These are phyloP conservation scores for Heritiera fomes DNA, from an alignment of 345 rosid species.

Conservation along the genomic window DNA sequence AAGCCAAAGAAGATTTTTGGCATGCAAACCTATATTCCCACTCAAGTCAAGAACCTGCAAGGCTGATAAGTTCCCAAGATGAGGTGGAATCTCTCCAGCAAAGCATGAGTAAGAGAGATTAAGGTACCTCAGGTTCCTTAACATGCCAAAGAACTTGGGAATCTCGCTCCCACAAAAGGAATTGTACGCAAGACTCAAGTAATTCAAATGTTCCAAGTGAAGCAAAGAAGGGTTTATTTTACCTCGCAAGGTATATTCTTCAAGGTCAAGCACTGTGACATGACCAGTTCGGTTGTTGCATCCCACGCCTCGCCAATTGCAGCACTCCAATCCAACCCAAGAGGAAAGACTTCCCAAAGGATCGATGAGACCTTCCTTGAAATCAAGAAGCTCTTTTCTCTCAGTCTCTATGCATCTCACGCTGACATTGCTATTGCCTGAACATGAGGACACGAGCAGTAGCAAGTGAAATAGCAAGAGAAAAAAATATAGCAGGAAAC, in stretches of 20 bases:
- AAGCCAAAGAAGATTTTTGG: background rate
- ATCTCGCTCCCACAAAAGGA: background rate
- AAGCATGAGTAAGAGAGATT: background rate
- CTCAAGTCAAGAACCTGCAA: background rate
- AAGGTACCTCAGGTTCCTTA: background rate
- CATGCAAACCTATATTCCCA: background rate
- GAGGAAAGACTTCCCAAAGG: background rate
- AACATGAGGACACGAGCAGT: background rate
- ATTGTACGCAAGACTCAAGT: background rate
- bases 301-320: background rate
- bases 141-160: background rate
- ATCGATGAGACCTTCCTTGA: background rate
- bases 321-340: background rate
- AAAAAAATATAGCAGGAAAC: background rate
- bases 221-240: background rate
- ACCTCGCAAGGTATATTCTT: background rate
- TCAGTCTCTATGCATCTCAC: background rate
- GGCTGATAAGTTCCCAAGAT: background rate
- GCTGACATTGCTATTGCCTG: background rate
- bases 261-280: background rate
- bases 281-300: background rate
- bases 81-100: constrained; percentile 3
- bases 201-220: background rate
- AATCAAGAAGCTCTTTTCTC: background rate
- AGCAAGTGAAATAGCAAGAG: background rate